Evolutionary conservation across 2,329 filamentous ascomycete species (phyloP).

Genomic region (Fusarium pseudocircinatum): DNA sequence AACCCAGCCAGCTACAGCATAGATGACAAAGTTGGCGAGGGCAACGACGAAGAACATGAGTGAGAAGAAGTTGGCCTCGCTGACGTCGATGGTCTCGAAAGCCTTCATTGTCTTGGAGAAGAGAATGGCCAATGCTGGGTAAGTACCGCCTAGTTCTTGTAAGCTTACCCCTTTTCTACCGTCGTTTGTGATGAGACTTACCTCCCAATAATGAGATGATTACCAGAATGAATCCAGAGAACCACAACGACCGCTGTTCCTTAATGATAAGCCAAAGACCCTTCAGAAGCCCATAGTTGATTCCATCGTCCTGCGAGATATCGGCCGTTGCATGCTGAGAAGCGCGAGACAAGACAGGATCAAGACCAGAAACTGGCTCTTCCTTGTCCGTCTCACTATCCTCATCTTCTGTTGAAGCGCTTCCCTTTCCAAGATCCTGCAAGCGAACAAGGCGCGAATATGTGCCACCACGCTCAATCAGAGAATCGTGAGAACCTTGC

Average conservation of each 20-base stretch:
- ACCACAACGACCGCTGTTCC: conserved; percentile 46
- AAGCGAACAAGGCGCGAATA: conserved; percentile 62
- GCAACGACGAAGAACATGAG: conserved; percentile 67
- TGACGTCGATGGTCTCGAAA: conserved; percentile 47
- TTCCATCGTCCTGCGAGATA: conserved; percentile 1
- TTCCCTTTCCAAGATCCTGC: conserved; percentile 50
- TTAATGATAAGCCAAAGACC: conserved; percentile 45
- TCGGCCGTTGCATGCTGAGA: conserved; percentile 36
- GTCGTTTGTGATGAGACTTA: conserved; percentile 7
- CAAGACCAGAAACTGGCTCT: conserved; percentile 48
- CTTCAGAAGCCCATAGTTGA: conserved; percentile 42
- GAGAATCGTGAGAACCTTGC: conserved; percentile 68
- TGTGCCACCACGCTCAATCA: conserved; percentile 58
- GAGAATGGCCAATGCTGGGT: conserved; percentile 53
- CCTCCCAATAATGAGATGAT: conserved; percentile 44
- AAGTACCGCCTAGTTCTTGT: conserved; percentile 47
- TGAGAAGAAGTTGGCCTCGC: conserved; percentile 60
- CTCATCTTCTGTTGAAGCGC: conserved; percentile 9
- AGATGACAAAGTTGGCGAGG: conserved; percentile 55
- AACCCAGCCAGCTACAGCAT: conserved; percentile 51
- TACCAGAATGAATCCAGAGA: conserved; percentile 26
- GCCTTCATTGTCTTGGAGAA: conserved; percentile 53
- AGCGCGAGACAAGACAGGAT: conserved; percentile 30
- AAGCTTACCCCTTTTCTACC: neutral
- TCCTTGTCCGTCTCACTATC: conserved; percentile 46